A percentile compares a stretch with the other conserved stretches of the same genome.
Conservation (phyloP, 2,329 filamentous ascomycete species). For the Aspergillus brasiliensis region DNA sequence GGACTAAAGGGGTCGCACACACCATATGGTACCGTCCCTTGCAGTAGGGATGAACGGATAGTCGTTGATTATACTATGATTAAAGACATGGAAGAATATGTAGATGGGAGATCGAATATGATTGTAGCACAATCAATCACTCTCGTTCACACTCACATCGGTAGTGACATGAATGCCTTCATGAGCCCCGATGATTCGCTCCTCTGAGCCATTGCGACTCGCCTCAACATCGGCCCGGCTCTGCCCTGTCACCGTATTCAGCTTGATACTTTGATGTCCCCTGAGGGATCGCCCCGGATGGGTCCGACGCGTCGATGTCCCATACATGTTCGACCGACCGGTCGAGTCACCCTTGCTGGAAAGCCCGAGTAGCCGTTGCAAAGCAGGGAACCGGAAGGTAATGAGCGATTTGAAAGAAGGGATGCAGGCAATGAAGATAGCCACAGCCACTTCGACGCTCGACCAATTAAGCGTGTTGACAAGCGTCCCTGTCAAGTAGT, state of each 20-base stretch:
- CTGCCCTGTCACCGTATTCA: background rate
- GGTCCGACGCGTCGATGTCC: background rate
- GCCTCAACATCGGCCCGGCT: constrained; percentile 3
- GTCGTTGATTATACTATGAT: no score
- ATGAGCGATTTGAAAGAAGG: constrained; percentile 13
- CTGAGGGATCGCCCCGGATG: background rate
- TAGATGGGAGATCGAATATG: background rate
- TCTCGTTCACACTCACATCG: background rate
- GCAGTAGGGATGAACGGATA: no score
- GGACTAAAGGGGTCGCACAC: no score
- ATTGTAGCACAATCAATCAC: background rate
- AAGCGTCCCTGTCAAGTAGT: constrained; percentile 10
- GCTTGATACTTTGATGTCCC: constrained; percentile 1
- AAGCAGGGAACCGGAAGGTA: constrained; percentile 1
- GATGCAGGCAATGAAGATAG: constrained; percentile 20
- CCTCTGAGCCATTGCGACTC: background rate
- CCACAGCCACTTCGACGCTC: constrained; percentile 16
- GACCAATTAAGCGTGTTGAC: constrained; percentile 20
- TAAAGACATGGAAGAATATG: background rate
- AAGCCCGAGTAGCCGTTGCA: constrained; percentile 4
- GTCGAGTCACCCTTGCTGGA: constrained; percentile 5
- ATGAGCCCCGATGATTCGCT: background rate
- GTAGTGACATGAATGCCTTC: constrained; percentile 4
- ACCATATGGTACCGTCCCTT: no score
- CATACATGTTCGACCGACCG: constrained; percentile 1